Conservation (phyloP, 192 early-diverging fungal genomes). For the Lobosporangium transversale region DNA sequence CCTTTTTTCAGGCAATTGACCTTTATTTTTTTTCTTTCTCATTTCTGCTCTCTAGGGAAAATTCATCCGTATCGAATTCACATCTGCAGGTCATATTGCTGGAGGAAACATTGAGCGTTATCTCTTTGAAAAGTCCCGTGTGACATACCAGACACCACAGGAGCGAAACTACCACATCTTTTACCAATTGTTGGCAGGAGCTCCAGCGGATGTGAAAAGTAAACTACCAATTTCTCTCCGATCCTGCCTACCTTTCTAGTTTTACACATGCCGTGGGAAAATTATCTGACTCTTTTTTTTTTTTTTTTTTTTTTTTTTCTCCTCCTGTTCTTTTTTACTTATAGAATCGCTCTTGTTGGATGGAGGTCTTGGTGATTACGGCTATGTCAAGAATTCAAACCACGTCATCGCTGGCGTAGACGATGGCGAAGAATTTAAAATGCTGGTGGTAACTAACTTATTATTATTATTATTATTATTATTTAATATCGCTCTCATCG, state of each 20-base stretch:
- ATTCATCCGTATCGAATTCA: conserved; percentile 99
- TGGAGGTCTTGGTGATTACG: conserved; percentile 79
- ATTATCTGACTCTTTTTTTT: no score
- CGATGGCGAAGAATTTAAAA: conserved; percentile 83
- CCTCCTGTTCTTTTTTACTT: no score
- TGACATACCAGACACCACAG: conserved; percentile 89
- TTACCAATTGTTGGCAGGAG: conserved; percentile 97
- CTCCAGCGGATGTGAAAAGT: conserved; percentile 75
- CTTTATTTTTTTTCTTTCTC: no score
- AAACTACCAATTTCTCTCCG: no score
- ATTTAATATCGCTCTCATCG: no score
- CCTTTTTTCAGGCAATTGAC: no score
- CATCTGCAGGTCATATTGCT: conserved; percentile 74
- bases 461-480: no score
- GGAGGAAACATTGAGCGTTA: conserved; percentile 98
- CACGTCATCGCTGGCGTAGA: conserved; percentile 94
- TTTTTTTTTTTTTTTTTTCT: no score
- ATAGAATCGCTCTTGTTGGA: conserved; percentile 79
- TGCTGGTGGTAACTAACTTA: conserved; percentile 64
- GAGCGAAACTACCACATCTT: conserved; percentile 99
- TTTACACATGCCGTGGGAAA: no score
- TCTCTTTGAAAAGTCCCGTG: conserved; percentile 96
- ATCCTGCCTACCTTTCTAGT: no score
- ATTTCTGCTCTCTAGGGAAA: no score
- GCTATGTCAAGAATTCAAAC: conserved; percentile 84